Evolutionary conservation across 208 protist species (phyloP).

Genomic region (Jaenimonas drosophilae): DNA sequence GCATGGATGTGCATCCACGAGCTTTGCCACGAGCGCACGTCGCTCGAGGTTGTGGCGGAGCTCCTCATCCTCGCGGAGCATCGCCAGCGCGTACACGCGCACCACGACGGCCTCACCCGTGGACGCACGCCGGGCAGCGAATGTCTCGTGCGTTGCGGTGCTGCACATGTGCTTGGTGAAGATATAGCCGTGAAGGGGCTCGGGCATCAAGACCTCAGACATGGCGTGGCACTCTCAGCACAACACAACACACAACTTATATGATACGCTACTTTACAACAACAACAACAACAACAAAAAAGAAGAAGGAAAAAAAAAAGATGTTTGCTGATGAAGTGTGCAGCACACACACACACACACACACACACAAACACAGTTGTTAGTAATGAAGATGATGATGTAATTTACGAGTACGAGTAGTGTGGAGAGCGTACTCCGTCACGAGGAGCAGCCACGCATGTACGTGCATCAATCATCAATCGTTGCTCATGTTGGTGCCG

Average conservation of each 20-base stretch:
- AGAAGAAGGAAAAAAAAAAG: conserved; percentile 1
- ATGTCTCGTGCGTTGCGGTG: conserved; percentile 47
- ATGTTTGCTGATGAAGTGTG: neutral
- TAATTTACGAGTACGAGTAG: neutral
- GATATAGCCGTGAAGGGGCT: conserved; percentile 32
- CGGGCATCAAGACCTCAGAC: conserved; percentile 17
- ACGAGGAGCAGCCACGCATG: neutral
- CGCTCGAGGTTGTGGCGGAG: conserved; percentile 50
- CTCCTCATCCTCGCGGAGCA: conserved; percentile 27
- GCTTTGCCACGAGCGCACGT: conserved; percentile 23
- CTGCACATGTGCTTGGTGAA: conserved; percentile 37
- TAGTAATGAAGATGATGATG: neutral
- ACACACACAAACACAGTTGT: neutral
- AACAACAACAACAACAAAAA: conserved; percentile 4
- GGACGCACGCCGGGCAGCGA: conserved; percentile 15
- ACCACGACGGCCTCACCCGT: conserved; percentile 22
- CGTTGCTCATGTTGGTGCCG: too few species aligned
- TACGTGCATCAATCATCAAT: too few species aligned
- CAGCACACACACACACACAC: neutral
- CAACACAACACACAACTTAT: neutral
- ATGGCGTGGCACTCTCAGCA: conserved; percentile 1
- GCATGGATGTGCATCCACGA: conserved; percentile 30
- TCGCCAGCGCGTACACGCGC: conserved; percentile 52
- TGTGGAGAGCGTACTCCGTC: neutral
- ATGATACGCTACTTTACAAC: neutral